These are phyloP conservation scores for Cicer judaicum DNA, from an alignment of 306 rosid species.

Conservation along the genomic window DNA sequence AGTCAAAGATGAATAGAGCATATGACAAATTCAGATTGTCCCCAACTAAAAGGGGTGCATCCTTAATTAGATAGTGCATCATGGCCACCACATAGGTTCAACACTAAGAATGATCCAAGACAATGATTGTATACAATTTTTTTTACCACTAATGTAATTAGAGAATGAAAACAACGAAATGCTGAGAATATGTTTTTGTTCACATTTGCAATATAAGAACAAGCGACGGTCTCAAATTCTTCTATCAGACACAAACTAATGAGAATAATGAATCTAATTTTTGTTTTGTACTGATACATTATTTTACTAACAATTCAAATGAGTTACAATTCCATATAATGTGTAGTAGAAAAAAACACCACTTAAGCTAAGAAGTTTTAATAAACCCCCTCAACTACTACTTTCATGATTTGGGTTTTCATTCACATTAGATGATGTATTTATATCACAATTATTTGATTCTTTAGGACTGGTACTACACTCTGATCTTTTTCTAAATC, in stretches of 20 bases:
- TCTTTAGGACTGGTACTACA: conserved; percentile 51
- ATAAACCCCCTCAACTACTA: conserved; percentile 45
- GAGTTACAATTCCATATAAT: conserved; percentile 34
- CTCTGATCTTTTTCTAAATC: conserved; percentile 69
- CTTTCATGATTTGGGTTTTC: conserved; percentile 53
- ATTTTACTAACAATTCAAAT: conserved; percentile 38
- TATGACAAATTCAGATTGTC: conserved; percentile 17
- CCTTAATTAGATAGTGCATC: conserved; percentile 3
- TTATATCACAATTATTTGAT: conserved; percentile 42
- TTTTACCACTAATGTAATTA: neutral
- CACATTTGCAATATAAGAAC: conserved; percentile 5
- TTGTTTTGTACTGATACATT: neutral
- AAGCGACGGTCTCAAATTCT: conserved; percentile 3
- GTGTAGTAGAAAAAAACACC: conserved; percentile 14
- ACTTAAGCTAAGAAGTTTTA: conserved; percentile 43
- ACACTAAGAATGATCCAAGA: too few species aligned
- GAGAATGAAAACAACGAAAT: conserved; percentile 6
- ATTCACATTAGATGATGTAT: conserved; percentile 46
- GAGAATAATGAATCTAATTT: neutral
- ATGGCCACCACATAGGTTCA: too few species aligned
- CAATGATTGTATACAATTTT: neutral
- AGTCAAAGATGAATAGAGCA: neutral
- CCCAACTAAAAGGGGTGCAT: conserved; percentile 7
- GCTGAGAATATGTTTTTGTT: neutral
- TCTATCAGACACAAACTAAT: conserved; percentile 24